These are phyloP conservation scores for Saturnispora zaruensis DNA, from an alignment of 805 yeast species.

Conservation along the genomic window DNA sequence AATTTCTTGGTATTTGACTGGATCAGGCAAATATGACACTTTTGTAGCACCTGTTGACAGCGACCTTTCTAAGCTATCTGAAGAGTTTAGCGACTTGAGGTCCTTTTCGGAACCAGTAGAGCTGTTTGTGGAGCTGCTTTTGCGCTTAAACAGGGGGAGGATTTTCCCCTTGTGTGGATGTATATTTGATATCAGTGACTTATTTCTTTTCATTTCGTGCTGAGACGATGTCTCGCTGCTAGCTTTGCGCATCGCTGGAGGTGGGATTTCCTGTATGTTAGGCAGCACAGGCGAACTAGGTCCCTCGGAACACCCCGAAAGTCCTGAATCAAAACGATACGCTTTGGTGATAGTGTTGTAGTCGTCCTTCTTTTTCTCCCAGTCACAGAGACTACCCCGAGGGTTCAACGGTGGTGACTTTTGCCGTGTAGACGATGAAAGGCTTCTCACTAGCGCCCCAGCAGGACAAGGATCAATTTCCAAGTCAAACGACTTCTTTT, in stretches of 20 bases:
- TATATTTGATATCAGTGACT: not conserved
- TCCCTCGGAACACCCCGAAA: not conserved
- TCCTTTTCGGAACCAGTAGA: not conserved
- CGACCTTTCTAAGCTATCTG: not conserved
- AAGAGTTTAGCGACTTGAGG: not conserved
- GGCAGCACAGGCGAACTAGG: not conserved
- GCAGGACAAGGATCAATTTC: not conserved
- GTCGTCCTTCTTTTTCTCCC: conserved; percentile 1
- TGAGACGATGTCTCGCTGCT: not conserved
- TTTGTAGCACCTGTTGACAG: not conserved
- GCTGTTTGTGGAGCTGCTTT: not conserved
- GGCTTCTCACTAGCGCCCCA: not conserved
- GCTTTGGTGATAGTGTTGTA: conserved; percentile 6
- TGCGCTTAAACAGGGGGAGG: conserved; percentile 2
- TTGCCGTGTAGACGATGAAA: not conserved
- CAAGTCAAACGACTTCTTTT: not conserved
- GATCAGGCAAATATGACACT: not conserved
- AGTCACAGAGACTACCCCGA: not conserved
- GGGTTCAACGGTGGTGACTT: not conserved
- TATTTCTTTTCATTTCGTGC: conserved; percentile 1
- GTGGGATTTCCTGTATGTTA: not conserved
- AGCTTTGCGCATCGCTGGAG: not conserved
- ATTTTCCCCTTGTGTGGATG: not conserved
- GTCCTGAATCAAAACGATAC: conserved; percentile 7
- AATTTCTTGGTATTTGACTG: not conserved